Conservation (phyloP, 306 rosid species). For the Urtica urens region DNA sequence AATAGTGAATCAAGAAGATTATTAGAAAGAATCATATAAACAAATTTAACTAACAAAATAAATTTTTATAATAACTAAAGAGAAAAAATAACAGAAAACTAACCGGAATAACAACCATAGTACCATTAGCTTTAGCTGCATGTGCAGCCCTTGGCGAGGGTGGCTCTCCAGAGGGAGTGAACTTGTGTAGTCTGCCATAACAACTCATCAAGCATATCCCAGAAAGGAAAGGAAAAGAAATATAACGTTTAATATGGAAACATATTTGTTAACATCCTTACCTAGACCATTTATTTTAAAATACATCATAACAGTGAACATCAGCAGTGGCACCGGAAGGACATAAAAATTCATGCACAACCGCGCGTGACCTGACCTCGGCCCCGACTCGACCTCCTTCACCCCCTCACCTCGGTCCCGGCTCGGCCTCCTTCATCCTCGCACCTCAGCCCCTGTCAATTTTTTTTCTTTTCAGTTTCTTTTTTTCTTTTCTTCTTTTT, state of each 20-base stretch:
- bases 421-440: no score
- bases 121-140: conserved; percentile 98
- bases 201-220: conserved; percentile 3
- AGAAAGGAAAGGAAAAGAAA: no score
- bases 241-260: neutral
- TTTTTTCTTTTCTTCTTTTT: neutral
- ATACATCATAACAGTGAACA: conserved; percentile 90
- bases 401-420: neutral
- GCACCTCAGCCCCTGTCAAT: no score
- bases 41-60: neutral
- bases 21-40: neutral
- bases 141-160: conserved; percentile 99
- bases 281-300: conserved; percentile 98
- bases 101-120: conserved; percentile 99
- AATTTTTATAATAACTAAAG: neutral
- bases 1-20: conserved; percentile 21
- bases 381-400: neutral
- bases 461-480: neutral
- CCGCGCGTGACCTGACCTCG: no score
- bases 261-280: conserved; percentile 24
- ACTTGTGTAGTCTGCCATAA: conserved; percentile 38
- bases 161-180: conserved; percentile 89
- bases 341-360: no score
- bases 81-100: conserved; percentile 14
- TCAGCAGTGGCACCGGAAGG: conserved; percentile 99